Evolutionary conservation across 805 yeast genomes (phyloP).

Genomic region (Phaffomyces thermotolerans): DNA sequence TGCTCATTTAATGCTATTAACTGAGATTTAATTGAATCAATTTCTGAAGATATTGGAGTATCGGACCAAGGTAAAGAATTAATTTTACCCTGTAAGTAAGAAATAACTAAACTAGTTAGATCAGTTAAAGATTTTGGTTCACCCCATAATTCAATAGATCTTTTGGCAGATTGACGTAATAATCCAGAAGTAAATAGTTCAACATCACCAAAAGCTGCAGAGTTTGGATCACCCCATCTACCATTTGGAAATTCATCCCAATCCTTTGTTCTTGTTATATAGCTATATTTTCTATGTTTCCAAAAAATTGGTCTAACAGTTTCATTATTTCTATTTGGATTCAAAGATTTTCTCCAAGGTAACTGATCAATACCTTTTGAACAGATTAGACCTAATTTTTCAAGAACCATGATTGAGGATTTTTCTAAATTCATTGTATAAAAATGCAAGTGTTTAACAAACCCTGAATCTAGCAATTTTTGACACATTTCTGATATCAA

Average conservation of each 20-base stretch:
- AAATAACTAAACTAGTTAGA: constrained; percentile 52
- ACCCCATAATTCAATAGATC: constrained; percentile 86
- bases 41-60: constrained; percentile 76
- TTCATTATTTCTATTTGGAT: constrained; percentile 73
- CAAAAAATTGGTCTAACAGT: constrained; percentile 91
- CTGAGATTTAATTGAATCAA: constrained; percentile 49
- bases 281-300: constrained; percentile 88
- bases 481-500: constrained; percentile 80
- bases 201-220: constrained; percentile 93
- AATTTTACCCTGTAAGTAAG: constrained; percentile 66
- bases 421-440: constrained; percentile 97
- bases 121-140: constrained; percentile 56
- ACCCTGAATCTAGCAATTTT: constrained; percentile 60
- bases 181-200: constrained; percentile 75
- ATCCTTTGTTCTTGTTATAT: constrained; percentile 79
- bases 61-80: constrained; percentile 91
- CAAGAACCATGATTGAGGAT: constrained; percentile 82
- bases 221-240: constrained; percentile 96
- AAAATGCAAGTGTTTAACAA: constrained; percentile 82
- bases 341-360: constrained; percentile 92
- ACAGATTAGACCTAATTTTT: constrained; percentile 52
- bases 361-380: constrained; percentile 26
- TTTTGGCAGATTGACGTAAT: constrained; percentile 74
- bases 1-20: constrained; percentile 57
- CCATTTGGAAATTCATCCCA: constrained; percentile 99